Percentiles rank a stretch among this genome's conserved stretches.
Conservation (phyloP, 2,329 filamentous ascomycete species). For the Lasiodiplodia citricola region DNA sequence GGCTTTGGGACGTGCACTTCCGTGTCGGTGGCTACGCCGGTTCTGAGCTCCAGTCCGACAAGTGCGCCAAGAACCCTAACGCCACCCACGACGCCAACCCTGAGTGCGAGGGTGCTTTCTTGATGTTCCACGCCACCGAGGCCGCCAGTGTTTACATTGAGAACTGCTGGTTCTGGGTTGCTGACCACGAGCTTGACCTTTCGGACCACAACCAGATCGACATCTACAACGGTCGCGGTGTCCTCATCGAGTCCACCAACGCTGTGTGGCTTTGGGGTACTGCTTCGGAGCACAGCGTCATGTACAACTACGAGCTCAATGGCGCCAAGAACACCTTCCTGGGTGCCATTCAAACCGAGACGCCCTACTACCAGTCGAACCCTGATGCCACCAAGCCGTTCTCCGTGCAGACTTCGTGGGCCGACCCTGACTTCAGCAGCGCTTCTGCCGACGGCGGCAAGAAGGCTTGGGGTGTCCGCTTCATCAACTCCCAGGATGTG, state of each 20-base stretch:
- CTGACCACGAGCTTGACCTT: constrained; percentile 86
- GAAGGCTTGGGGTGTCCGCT: constrained; percentile 54
- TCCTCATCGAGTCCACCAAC: constrained; percentile 77
- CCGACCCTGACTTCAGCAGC: constrained; percentile 50
- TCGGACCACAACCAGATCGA: constrained; percentile 75
- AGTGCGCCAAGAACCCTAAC: constrained; percentile 77
- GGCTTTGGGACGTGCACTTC: constrained; percentile 95
- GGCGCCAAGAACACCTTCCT: constrained; percentile 66
- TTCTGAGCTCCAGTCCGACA: constrained; percentile 79
- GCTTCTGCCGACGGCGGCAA: constrained; percentile 38
- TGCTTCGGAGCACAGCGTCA: constrained; percentile 67
- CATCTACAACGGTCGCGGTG: constrained; percentile 85
- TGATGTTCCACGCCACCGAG: constrained; percentile 63
- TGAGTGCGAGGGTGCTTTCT: constrained; percentile 75
- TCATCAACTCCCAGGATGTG: constrained; percentile 47
- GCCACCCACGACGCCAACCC: constrained; percentile 63
- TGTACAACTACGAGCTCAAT: constrained; percentile 74
- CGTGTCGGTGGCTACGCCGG: constrained; percentile 87
- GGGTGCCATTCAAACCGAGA: constrained; percentile 71
- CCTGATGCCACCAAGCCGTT: constrained; percentile 66
- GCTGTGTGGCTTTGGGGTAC: constrained; percentile 77
- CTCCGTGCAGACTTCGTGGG: constrained; percentile 48
- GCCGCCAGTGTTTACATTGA: constrained; percentile 76
- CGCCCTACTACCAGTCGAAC: constrained; percentile 73
- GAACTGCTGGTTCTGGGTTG: constrained; percentile 89